phyloP scores from a whole-genome alignment of 768 basidiomycete genomes.

The Amanita molliuscula region DNA sequence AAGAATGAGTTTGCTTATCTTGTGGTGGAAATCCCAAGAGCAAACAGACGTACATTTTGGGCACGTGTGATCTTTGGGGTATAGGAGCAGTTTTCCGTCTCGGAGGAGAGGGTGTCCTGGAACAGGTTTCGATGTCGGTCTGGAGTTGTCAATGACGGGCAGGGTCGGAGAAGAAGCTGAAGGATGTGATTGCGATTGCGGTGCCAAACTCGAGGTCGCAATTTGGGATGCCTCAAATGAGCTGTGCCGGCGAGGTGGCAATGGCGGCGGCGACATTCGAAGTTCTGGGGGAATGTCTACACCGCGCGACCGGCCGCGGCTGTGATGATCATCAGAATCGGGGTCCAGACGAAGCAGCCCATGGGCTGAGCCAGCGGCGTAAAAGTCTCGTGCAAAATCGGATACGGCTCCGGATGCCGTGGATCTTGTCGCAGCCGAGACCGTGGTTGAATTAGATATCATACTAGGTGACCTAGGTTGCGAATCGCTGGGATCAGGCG shows the following conservation, averaged over 20 bases:
- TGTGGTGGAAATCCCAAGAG: slow-evolving; percentile 1
- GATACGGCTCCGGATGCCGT: slow-evolving; percentile 18
- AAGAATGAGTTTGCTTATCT: background rate
- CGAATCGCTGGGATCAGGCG: background rate
- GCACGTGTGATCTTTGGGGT: slow-evolving; percentile 54
- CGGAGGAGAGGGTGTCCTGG: slow-evolving; percentile 61
- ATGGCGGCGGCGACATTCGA: too few relatives aligned
- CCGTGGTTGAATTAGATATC: background rate
- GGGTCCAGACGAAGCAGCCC: slow-evolving; percentile 4
- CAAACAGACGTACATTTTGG: slow-evolving; percentile 44
- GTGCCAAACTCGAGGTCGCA: too few relatives aligned
- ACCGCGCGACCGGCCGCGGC: background rate
- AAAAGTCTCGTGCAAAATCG: slow-evolving; percentile 57
- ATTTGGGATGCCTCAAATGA: background rate
- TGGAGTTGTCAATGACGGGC: slow-evolving; percentile 33
- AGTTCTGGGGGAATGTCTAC: background rate
- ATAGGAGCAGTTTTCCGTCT: slow-evolving; percentile 55
- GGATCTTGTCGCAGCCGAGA: background rate
- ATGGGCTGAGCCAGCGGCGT: slow-evolving; percentile 34
- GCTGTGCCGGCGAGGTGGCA: background rate
- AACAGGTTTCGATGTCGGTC: slow-evolving; percentile 51
- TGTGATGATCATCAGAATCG: background rate
- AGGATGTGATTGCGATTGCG: background rate
- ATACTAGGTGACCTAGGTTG: background rate
- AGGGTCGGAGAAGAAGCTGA: background rate